Conservation (phyloP, 441 rosid genomes). For the Adansonia madagascariensis region DNA sequence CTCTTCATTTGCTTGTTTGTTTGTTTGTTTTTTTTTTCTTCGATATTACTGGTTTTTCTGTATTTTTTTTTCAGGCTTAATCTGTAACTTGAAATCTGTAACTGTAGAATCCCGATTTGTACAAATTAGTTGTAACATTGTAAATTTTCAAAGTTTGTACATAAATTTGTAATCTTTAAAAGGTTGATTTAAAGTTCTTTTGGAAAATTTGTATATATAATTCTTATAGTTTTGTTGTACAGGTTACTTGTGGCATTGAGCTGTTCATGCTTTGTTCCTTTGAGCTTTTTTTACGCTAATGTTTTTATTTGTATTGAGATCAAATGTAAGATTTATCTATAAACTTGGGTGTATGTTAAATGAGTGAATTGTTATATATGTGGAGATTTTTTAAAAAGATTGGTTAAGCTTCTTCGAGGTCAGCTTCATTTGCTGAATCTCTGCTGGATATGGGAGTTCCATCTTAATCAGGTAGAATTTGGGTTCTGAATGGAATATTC, state of each 20-base stretch:
- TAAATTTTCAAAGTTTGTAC: slow-evolving; percentile 20
- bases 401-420: slow-evolving; percentile 24
- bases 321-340: slow-evolving; percentile 14
- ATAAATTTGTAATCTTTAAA: slow-evolving; percentile 14
- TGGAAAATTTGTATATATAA: not conserved
- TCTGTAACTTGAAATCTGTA: slow-evolving; percentile 7
- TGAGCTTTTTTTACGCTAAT: not conserved
- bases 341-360: slow-evolving; percentile 15
- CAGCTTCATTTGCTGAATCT: slow-evolving; percentile 35
- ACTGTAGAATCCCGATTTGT: not conserved
- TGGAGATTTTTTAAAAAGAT: slow-evolving; percentile 32
- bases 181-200: not conserved
- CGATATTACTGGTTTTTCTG: not conserved
- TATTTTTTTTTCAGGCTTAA: not conserved
- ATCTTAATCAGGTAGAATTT: slow-evolving; percentile 52
- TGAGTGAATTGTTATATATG: not conserved
- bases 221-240: not conserved
- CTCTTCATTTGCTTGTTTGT: not conserved
- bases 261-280: slow-evolving; percentile 12
- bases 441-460: slow-evolving; percentile 36
- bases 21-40: slow-evolving; percentile 13
- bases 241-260: slow-evolving; percentile 4
- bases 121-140: slow-evolving; percentile 11
- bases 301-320: slow-evolving; percentile 2
- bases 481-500: slow-evolving; percentile 32